Percentiles rank a stretch among this genome's conserved stretches.
Conservation (phyloP, 371 early-diverging fungal species). For the Circinella minor region DNA sequence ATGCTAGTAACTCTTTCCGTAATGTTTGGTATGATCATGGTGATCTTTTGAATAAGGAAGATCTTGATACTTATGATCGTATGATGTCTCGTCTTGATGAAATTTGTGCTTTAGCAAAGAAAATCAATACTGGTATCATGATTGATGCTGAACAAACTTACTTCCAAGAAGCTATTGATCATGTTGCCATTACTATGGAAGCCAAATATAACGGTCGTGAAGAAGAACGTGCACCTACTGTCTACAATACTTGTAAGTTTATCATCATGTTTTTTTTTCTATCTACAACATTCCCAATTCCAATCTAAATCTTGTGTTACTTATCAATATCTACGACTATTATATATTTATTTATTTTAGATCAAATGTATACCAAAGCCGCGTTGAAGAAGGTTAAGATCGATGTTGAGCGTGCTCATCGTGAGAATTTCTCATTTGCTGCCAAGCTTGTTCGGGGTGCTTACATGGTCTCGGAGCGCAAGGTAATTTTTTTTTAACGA, state of each 20-base stretch:
- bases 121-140: conserved; percentile 77
- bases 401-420: conserved; percentile 73
- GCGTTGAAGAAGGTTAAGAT: conserved; percentile 65
- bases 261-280: neutral
- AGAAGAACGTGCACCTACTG: conserved; percentile 57
- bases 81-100: conserved; percentile 68
- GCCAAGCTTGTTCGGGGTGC: conserved; percentile 95
- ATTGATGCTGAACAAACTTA: conserved; percentile 95
- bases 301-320: neutral
- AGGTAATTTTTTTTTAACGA: conserved; percentile 23
- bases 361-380: conserved; percentile 94
- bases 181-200: conserved; percentile 73
- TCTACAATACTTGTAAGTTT: conserved; percentile 83
- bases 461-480: conserved; percentile 90
- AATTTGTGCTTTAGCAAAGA: conserved; percentile 66
- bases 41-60: conserved; percentile 39
- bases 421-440: conserved; percentile 80
- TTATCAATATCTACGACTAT: neutral
- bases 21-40: conserved; percentile 38
- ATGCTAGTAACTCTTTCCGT: conserved; percentile 39
- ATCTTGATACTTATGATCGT: conserved; percentile 76
- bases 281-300: neutral
- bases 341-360: conserved; percentile 21
- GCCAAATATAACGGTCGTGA: conserved; percentile 66
- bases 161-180: conserved; percentile 94